Evolutionary conservation across 148 eudicot genomes (phyloP), one percentile per base, ranked within the genome.

Genomic region (Rhododendron williamsianum): DNA sequence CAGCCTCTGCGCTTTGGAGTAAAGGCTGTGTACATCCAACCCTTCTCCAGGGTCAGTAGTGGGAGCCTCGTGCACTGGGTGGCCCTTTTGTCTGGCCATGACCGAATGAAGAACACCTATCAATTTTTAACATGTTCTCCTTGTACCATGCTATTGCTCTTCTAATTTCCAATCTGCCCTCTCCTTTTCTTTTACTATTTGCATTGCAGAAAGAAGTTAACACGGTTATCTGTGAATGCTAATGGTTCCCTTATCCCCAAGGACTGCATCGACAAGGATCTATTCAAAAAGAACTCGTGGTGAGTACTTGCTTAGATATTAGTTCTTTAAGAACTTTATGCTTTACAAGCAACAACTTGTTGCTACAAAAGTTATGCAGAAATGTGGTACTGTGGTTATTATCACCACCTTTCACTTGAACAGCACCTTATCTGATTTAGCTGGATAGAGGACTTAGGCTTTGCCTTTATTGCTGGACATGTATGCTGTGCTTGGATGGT

Each of bases 151-250:
- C 16, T 76, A 13, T 36, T 36, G 67, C 9, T 78, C 58, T 25
- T 35, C 54, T n/a, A 78, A 49, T 56, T 49, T 81, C 76, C 21
- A 49, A 51, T 46, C 38, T 82, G 36, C n/a, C 45, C n/a, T 73
- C 18, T 73, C 65, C 82, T 7, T 83, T 49, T 38, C 74, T 74
- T 25, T 7, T 18, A 36, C 46, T 82, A 73, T 71, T 78, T 80
- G 78, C 54, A 48, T 69, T 88, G 87, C 93, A 97, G 99, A 81
- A 92, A 95, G 88, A 92, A 89, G 90, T 88, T 94, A 85, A 93
- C 98, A 46, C 91, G 93, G 33, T 85, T 95, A 72, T 92, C 97
- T 72, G 98, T 97, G 65, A 91, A 91, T 92, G 98, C 99, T 84
- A 95, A 95, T 92, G 98, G 98, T 65, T 88, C 92, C 69, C 86